A percentile compares a stretch with the other conserved stretches of the same genome.
Evolutionary conservation across 768 basidiomycete genomes (phyloP).

Genomic region (Mrakia blollopis): DNA sequence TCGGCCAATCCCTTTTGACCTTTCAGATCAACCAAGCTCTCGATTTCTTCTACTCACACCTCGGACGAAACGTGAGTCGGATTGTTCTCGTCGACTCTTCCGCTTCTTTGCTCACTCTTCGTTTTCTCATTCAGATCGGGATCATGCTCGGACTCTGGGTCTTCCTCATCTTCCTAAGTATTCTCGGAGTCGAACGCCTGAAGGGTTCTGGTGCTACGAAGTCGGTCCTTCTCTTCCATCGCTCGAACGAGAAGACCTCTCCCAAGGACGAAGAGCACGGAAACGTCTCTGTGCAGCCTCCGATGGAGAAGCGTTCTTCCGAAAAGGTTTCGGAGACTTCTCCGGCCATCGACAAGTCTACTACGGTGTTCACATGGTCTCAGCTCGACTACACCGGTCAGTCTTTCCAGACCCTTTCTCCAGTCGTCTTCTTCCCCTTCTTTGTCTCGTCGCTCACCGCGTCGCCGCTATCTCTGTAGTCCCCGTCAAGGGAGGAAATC

Average conservation of each 20-base stretch:
- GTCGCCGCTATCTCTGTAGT: conserved; percentile 31
- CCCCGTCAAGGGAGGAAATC: conserved; percentile 43
- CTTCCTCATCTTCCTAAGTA: conserved; percentile 45
- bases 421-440: too few relatives aligned
- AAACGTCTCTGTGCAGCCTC: too few relatives aligned
- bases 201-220: conserved; percentile 17
- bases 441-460: too few relatives aligned
- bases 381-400: conserved; percentile 56
- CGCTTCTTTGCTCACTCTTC: conserved; percentile 38
- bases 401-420: too few relatives aligned
- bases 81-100: not conserved
- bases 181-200: conserved; percentile 52
- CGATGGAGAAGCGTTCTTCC: too few relatives aligned
- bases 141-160: conserved; percentile 67
- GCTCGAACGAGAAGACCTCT: conserved; percentile 41
- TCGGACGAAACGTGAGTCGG: conserved; percentile 41
- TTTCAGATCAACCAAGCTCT: conserved; percentile 36
- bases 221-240: conserved; percentile 33
- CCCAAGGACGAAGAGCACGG: too few relatives aligned
- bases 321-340: conserved; percentile 33
- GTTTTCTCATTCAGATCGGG: conserved; percentile 52
- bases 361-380: conserved; percentile 71
- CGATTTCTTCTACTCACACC: conserved; percentile 44
- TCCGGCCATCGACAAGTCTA: conserved; percentile 41
- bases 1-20: too few relatives aligned